A percentile compares a stretch with the other conserved stretches of the same genome.
Conservation (phyloP, 371 early-diverging fungal genomes). For the Neoconidiobolus thromboides region DNA sequence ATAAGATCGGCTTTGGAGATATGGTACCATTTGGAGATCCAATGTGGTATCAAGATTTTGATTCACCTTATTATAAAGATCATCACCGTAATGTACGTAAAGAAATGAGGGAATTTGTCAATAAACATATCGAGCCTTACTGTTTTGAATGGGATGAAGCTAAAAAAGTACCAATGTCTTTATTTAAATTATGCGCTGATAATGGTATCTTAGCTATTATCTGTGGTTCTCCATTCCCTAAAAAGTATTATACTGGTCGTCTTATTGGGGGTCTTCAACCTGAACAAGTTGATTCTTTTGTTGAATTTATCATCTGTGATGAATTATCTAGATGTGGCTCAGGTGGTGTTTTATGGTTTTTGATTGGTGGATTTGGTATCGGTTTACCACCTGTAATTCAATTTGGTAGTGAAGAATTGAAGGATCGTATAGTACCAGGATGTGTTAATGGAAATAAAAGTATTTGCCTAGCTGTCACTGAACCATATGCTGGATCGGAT, state of each 20-base stretch:
- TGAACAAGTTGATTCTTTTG: constrained; percentile 55
- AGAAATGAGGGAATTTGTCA: constrained; percentile 49
- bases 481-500: constrained; percentile 52
- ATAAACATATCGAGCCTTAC: constrained; percentile 61
- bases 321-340: constrained; percentile 69
- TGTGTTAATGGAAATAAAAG: constrained; percentile 52
- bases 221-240: constrained; percentile 22
- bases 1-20: constrained; percentile 38
- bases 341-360: constrained; percentile 69
- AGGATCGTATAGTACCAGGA: constrained; percentile 41
- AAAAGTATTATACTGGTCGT: constrained; percentile 13
- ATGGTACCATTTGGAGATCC: constrained; percentile 69
- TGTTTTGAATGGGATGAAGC: constrained; percentile 74
- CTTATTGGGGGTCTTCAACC: constrained; percentile 19
- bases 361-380: constrained; percentile 48
- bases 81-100: constrained; percentile 50
- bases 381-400: constrained; percentile 65
- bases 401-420: constrained; percentile 48
- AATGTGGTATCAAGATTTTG: constrained; percentile 61
- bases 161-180: constrained; percentile 41
- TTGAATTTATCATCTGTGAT: constrained; percentile 52
- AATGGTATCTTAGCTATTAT: constrained; percentile 50
- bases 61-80: constrained; percentile 57
- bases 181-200: constrained; percentile 50
- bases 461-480: constrained; percentile 58